Base-by-base conservation (phyloP, 805 yeast species). In the Ogataea ramenticola region DNA sequence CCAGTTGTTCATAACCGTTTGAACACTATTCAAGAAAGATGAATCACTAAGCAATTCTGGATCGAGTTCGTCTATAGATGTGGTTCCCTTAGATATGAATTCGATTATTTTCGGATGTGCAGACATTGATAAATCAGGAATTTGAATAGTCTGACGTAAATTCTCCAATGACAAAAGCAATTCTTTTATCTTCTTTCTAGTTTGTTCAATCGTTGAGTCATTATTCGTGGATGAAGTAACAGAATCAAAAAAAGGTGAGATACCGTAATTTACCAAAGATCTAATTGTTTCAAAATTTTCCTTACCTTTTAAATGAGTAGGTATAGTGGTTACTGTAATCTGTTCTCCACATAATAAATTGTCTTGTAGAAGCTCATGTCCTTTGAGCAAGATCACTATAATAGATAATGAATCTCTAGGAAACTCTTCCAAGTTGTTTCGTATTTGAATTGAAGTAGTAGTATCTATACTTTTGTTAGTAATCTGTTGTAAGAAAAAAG, bases 1-100 rank as follows among this genome's bases (percentile, higher is more conserved):
- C 97, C 97, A 90, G 3, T 67, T 66, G 52, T 86, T 86, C 10
- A 81, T 95, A 2, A 71, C 69, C 3, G 70, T 60, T 43, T 93
- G 95, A n/a, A 88, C 61, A 39, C 69, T 70, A 53, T 90, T 90
- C 37, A 90, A 64, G 46, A 82, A 72, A 0, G 60, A 53, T 0
- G 84, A 60, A 51, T 86, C 88, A 1, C 63, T 50, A 0, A 77
- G 51, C 5, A 70, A 51, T 0, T 59, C 61, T 36, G 30, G 3
- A 20, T 34, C 19, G 3, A 37, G 20, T 10, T 19, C 11, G 4
- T 46, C 45, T 1, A 32, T 20, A 3, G 37, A 34, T 4, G 37
- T 11, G 7, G 17, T 20, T 3, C 37, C 37, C 17, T 20, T 34
- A 4, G 12, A 7, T 12, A 36, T 20, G 7, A 72, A 68, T 0